Evolutionary conservation across 2,329 filamentous ascomycete genomes (phyloP), one percentile per base, ranked within the genome.

Genomic region (Gremmenia infestans): DNA sequence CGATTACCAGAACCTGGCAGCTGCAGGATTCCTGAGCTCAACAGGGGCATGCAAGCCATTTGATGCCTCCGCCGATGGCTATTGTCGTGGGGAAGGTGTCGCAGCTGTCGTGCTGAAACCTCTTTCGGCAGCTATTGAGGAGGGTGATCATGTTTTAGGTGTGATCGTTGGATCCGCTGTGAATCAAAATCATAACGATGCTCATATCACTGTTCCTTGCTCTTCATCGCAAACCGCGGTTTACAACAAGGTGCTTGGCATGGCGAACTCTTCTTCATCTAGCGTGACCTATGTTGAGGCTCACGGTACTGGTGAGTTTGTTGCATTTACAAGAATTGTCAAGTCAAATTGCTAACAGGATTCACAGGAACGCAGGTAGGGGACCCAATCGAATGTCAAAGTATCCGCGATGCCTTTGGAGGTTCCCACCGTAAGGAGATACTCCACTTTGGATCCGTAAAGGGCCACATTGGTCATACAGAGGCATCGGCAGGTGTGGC

Each of bases 11-110:
- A 53, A 53, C n/a, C 32, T 53, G 25, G 51, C 51, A 15, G 42
- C 28, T 15, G 51, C 25, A 2, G 32, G 22, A 4, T 59, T 67
- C 19, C 43, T 68, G 0, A 56, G 35, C 14, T 11, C 45, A 3
- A 48, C 48, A 6, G 54, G 54, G 82, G 65, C 85, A 83, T 1
- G 22, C 12, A 48, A 32, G 9, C 23, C 45, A 15, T 85, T 82
- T 59, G 83, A 86, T 59, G 63, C 73, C 15, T 73, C 76, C 1
- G 85, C 81, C 19, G 78, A 82, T 54, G 85, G 85, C 1, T 88
- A 87, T 62, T 82, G 78, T 0, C 74, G 83, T 35, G 84, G 83
- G 1, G 85, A 88, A 63, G 85, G 83, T 0, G 73, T 81, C 22
- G 81, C 76, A 0, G 74, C 80, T 86, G 68, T 76, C 75, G 1